A percentile compares a stretch with the other conserved stretches of the same genome.
Evolutionary conservation across 2,329 filamentous ascomycete genomes (phyloP).

Genomic region (Curvularia eragrostidis): DNA sequence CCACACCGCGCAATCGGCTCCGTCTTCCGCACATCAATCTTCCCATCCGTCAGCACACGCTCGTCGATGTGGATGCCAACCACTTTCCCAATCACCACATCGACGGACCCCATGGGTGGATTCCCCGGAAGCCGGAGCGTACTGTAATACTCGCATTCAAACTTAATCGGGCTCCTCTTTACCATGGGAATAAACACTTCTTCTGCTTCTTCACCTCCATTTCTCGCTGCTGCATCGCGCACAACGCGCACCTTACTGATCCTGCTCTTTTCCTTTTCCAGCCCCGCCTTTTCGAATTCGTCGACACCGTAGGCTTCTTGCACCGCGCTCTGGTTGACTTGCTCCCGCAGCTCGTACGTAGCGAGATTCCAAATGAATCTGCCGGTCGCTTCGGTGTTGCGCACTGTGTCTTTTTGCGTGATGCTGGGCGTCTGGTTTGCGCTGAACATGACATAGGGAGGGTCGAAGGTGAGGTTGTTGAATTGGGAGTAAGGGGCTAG

Average conservation of each 20-base stretch:
- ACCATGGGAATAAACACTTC: constrained; percentile 59
- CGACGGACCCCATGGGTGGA: constrained; percentile 63
- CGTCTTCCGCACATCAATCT: constrained; percentile 63
- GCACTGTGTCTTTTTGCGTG: constrained; percentile 63
- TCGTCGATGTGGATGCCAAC: constrained; percentile 65
- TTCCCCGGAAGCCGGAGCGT: constrained; percentile 64
- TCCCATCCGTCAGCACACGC: constrained; percentile 60
- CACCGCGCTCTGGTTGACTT: constrained; percentile 63
- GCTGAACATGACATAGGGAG: constrained; percentile 68
- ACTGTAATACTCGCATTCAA: constrained; percentile 64
- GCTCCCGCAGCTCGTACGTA: constrained; percentile 62
- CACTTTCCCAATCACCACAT: constrained; percentile 65
- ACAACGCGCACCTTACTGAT: constrained; percentile 40
- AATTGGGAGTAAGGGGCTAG: constrained; percentile 68
- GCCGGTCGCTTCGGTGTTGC: constrained; percentile 63
- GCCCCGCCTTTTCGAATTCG: constrained; percentile 60
- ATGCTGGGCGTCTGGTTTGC: constrained; percentile 61
- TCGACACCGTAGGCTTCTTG: constrained; percentile 59
- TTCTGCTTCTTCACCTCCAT: not conserved
- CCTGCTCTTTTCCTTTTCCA: constrained; percentile 57
- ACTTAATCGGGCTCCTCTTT: constrained; percentile 61
- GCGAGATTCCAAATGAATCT: constrained; percentile 67
- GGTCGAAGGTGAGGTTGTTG: constrained; percentile 69
- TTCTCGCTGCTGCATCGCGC: not conserved
- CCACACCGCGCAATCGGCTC: constrained; percentile 66